Evolutionary conservation across 768 basidiomycete species (phyloP).

Genomic region (Gymnopilus junonius): DNA sequence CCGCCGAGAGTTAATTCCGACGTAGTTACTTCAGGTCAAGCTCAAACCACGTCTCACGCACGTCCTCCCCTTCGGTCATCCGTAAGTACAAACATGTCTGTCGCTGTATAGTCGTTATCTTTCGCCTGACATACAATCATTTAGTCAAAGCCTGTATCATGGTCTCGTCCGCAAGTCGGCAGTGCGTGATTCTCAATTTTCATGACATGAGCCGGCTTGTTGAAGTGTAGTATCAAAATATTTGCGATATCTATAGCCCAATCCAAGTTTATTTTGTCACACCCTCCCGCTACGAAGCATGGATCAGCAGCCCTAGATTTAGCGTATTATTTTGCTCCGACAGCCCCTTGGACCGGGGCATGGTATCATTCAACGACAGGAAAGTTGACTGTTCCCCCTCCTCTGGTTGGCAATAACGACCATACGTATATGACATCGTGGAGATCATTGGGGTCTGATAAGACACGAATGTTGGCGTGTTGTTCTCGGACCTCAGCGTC

Average conservation of each 20-base stretch:
- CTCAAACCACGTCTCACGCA: conserved; percentile 15
- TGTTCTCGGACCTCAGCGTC: conserved; percentile 54
- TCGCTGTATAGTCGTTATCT: background rate
- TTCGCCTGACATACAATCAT: background rate
- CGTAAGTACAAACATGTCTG: conserved; percentile 21
- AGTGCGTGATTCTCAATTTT: conserved; percentile 27
- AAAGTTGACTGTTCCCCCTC: conserved; percentile 37
- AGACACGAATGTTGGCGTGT: conserved; percentile 40
- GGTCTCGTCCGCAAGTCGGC: conserved; percentile 24
- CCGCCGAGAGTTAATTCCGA: conserved; percentile 14
- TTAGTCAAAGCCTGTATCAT: conserved; percentile 31
- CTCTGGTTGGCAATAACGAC: conserved; percentile 27
- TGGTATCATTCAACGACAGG: conserved; percentile 42
- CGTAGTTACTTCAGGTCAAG: conserved; percentile 10
- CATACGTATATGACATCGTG: conserved; percentile 33
- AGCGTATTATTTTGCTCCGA: conserved; percentile 47
- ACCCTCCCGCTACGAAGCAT: conserved; percentile 26
- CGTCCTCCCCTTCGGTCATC: conserved; percentile 24
- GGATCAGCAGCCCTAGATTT: conserved; percentile 43
- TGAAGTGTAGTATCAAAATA: background rate
- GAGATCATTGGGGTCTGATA: conserved; percentile 29
- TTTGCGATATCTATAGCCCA: conserved; percentile 3
- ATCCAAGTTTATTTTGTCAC: conserved; percentile 23
- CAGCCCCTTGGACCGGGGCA: conserved; percentile 41
- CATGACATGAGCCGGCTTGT: background rate